A percentile compares a stretch with the other conserved stretches of the same genome.
phyloP scores from a whole-genome alignment of 2,329 filamentous ascomycete species.

The Colletotrichum sp. region DNA sequence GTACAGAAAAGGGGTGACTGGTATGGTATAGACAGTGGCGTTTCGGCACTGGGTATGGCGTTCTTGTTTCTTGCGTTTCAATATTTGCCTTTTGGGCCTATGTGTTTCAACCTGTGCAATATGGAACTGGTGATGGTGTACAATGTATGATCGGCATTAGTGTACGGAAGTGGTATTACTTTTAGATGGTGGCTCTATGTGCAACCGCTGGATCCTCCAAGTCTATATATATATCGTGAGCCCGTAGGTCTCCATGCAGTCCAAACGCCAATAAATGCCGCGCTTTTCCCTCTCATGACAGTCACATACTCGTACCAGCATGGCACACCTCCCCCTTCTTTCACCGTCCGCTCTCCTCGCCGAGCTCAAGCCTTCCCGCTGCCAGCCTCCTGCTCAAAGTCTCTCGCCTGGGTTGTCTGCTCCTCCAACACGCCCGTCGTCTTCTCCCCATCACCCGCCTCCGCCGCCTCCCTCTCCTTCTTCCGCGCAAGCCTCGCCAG shows the following conservation, averaged over 20 bases:
- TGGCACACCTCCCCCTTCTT: neutral
- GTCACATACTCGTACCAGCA: neutral
- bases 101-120: accelerated
- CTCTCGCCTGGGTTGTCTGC: neutral
- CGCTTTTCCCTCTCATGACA: neutral
- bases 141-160: neutral
- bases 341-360: neutral
- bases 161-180: neutral
- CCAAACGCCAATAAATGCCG: neutral
- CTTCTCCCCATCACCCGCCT: neutral
- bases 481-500: constrained; percentile 30
- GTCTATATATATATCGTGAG: neutral
- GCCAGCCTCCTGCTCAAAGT: neutral
- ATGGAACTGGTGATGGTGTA: accelerated
- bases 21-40: neutral
- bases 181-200: neutral
- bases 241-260: neutral
- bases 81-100: neutral
- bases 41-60: neutral
- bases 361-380: neutral
- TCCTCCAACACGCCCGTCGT: neutral
- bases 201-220: neutral
- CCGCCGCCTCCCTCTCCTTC: constrained; percentile 11
- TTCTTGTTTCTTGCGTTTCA: accelerated
- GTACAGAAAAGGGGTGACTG: accelerated